Evolutionary conservation across 129 eudicot species (phyloP).

Genomic region (Gnaphalium uliginosum): DNA sequence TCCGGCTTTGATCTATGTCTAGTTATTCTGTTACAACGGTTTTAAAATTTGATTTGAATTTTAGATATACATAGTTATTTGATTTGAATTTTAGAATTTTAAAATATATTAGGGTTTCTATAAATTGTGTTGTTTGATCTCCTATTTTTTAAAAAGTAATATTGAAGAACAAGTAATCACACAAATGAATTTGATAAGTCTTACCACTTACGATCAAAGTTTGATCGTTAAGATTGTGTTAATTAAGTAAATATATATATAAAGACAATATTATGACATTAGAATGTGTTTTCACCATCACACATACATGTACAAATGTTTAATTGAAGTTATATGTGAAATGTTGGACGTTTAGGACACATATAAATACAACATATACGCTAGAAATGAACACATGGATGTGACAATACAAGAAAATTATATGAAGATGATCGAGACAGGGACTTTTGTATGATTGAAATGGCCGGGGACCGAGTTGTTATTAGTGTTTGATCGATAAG

Average conservation of each 20-base stretch:
- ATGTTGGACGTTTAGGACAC: background rate
- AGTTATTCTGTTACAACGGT: slow-evolving; percentile 16
- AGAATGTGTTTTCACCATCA: background rate
- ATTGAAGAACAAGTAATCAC: too few species aligned
- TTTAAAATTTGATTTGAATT: slow-evolving; percentile 1
- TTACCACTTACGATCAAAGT: too few species aligned
- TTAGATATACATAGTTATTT: too few species aligned
- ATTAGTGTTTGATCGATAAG: slow-evolving; percentile 15
- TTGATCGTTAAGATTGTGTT: too few species aligned
- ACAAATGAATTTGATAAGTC: too few species aligned
- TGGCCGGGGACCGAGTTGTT: slow-evolving; percentile 17
- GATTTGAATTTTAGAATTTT: too few species aligned
- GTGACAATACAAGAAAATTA: slow-evolving; percentile 29
- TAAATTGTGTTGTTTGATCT: too few species aligned
- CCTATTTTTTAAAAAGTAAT: too few species aligned
- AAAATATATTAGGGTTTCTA: too few species aligned
- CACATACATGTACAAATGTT: background rate
- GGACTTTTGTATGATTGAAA: slow-evolving; percentile 28
- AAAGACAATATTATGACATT: too few species aligned
- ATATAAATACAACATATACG: background rate
- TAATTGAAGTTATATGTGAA: background rate
- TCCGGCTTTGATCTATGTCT: background rate
- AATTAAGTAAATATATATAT: too few species aligned
- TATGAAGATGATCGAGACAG: slow-evolving; percentile 13
- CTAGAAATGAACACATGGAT: slow-evolving; percentile 28